Evolutionary conservation across 2,329 filamentous ascomycete species (phyloP).

Genomic region (Colletotrichum sp.): DNA sequence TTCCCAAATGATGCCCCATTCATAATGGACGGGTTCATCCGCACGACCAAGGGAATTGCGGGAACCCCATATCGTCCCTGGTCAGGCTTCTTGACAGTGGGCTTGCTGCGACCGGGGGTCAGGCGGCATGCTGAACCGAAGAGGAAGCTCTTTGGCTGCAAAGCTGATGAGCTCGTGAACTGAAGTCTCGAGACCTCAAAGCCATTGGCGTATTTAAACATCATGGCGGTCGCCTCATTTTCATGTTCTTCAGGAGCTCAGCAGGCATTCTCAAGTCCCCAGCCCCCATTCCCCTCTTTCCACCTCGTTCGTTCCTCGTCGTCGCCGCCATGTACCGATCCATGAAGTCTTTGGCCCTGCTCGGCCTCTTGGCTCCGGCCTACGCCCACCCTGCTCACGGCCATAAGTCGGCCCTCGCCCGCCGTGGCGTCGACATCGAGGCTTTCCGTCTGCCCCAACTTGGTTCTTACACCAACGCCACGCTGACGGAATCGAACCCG

Average conservation of each 20-base stretch:
- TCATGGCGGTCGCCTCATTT: neutral
- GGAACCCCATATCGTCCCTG: neutral
- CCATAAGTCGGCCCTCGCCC: slow-evolving; percentile 23
- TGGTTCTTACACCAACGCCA: slow-evolving; percentile 34
- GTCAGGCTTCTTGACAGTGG: neutral
- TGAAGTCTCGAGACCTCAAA: neutral
- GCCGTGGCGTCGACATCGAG: slow-evolving; percentile 36
- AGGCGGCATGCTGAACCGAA: neutral
- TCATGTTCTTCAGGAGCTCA: neutral
- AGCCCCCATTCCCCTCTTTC: neutral
- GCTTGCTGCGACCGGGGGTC: neutral
- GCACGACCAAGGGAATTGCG: neutral
- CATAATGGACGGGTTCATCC: neutral
- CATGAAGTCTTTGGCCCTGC: slow-evolving; percentile 37
- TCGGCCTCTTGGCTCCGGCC: slow-evolving; percentile 38
- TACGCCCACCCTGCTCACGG: slow-evolving; percentile 34
- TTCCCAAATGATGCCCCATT: neutral
- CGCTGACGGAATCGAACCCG: slow-evolving; percentile 25
- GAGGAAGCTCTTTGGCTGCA: neutral
- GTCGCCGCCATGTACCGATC: slow-evolving; percentile 4
- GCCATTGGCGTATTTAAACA: neutral
- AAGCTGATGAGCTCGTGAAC: neutral
- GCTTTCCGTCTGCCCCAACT: slow-evolving; percentile 35
- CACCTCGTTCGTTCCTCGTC: neutral
- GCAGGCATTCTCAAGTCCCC: slow-evolving; percentile 1